Evolutionary conservation across 176 grass and related monocot species (phyloP).

Genomic region (Cymbopogon citratus): DNA sequence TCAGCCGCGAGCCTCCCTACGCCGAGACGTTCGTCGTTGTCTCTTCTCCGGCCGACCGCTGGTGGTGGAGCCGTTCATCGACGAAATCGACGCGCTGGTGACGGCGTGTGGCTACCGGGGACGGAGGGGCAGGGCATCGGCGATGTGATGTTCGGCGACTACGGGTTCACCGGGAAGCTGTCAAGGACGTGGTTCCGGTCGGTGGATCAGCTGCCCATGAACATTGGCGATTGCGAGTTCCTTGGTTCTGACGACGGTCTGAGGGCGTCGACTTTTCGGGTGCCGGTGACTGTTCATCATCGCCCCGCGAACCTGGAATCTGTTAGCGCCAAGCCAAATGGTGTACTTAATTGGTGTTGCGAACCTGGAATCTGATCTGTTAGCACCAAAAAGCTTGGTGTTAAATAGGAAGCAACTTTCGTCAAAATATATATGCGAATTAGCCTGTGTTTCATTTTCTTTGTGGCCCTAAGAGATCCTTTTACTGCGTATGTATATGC

Average conservation of each 20-base stretch:
- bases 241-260: too few relatives aligned
- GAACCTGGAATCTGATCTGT: too few relatives aligned
- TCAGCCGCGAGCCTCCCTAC: too few relatives aligned
- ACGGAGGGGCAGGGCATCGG: slow-evolving; percentile 82
- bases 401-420: background rate
- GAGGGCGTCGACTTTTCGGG: too few relatives aligned
- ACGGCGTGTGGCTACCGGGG: slow-evolving; percentile 84
- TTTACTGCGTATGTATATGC: background rate
- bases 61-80: slow-evolving; percentile 73
- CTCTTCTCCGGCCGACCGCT: slow-evolving; percentile 73
- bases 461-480: too few relatives aligned
- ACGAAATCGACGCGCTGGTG: slow-evolving; percentile 60
- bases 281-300: too few relatives aligned
- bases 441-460: too few relatives aligned
- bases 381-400: background rate
- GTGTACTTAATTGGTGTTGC: background rate
- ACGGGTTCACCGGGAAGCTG: slow-evolving; percentile 75
- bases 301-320: too few relatives aligned
- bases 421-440: background rate
- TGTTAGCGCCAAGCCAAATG: too few relatives aligned
- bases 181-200: slow-evolving; percentile 88
- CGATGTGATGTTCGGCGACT: slow-evolving; percentile 82
- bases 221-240: slow-evolving; percentile 28
- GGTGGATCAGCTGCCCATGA: slow-evolving; percentile 95
- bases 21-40: too few relatives aligned